Base-by-base conservation (phyloP, 1,284 basidiomycete species). In the Cryptococcus sp. region DNA sequence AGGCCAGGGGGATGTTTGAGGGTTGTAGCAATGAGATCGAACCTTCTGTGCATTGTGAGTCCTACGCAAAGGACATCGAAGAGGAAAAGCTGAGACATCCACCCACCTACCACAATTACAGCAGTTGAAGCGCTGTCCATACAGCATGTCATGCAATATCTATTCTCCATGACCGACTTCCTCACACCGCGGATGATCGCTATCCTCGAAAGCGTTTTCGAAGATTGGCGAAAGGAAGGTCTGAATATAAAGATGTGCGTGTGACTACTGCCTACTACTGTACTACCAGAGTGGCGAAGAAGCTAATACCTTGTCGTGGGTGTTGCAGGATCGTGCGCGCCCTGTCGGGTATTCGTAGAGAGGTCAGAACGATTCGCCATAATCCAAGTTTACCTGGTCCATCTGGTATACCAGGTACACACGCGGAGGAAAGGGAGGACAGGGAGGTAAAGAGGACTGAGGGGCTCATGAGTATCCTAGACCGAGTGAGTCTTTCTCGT, bases 141-240 rank as follows among this genome's bases (percentile, higher is more conserved):
- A 7, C 51, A 61, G 38, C 46, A 25, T 19, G 25, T 61, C 25
- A n/a, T 57, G 5, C 27, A 47, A 4, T 23, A 61, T 43, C 17
- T 61, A 1, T 23, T 54, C 22, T 51, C n/a, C 10, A 46, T 53
- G 23, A 57, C 59, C 5, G 59, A 61, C 2, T 61, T 53, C 39
- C 30, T 61, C 25, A 57, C 59, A 3, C 59, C 59, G 7, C 47
- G 52, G 7, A 61, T 61, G 59, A 57, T 57, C 8, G n/a, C 41
- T 7, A 42, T 38, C 4, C n/a, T 57, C 17, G 38, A 30, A 38
- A 35, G 47, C 13, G 22, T 54, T 8, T 46, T 50, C 39, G 47
- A 51, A 5, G 23, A 43, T 16, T 61, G 51, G 51, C 42, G 49
- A 27, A 48, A n/a, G 17, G 59, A 61, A 22, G 59, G 59, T 10